These are phyloP conservation scores for Rhizophora apiculata DNA, from an alignment of 345 rosid genomes.

Conservation along the genomic window DNA sequence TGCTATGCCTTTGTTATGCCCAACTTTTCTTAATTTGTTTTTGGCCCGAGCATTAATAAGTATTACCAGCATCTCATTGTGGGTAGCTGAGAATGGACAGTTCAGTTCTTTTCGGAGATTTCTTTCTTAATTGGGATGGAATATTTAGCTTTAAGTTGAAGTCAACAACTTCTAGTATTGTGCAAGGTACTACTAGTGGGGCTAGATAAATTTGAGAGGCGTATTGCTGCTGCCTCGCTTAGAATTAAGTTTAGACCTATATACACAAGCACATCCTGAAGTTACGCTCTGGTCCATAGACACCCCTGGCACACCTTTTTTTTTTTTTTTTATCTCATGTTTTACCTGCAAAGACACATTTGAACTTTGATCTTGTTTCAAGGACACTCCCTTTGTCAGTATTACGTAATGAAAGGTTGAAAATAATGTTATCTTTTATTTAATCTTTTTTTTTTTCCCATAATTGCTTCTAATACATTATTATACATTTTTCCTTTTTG, in stretches of 20 bases:
- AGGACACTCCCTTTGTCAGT: too few relatives aligned
- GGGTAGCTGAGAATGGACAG: constrained; percentile 6
- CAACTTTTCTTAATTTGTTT: neutral
- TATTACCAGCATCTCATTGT: neutral
- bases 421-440: too few relatives aligned
- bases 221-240: neutral
- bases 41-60: neutral
- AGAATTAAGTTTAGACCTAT: neutral
- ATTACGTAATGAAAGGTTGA: too few relatives aligned
- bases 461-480: too few relatives aligned
- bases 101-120: neutral
- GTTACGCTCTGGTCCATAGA: too few relatives aligned
- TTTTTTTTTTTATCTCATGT: too few relatives aligned
- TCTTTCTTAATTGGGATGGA: constrained; percentile 1
- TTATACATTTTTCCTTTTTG: too few relatives aligned
- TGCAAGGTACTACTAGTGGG: neutral
- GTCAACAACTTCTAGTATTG: constrained; percentile 8
- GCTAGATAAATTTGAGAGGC: constrained; percentile 12
- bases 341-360: too few relatives aligned
- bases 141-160: constrained; percentile 7
- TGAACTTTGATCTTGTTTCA: too few relatives aligned
- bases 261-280: neutral
- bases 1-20: neutral
- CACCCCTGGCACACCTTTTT: too few relatives aligned
- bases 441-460: too few relatives aligned